Conservation (phyloP, 345 rosid species). For the Chamaenerion angustifolium region DNA sequence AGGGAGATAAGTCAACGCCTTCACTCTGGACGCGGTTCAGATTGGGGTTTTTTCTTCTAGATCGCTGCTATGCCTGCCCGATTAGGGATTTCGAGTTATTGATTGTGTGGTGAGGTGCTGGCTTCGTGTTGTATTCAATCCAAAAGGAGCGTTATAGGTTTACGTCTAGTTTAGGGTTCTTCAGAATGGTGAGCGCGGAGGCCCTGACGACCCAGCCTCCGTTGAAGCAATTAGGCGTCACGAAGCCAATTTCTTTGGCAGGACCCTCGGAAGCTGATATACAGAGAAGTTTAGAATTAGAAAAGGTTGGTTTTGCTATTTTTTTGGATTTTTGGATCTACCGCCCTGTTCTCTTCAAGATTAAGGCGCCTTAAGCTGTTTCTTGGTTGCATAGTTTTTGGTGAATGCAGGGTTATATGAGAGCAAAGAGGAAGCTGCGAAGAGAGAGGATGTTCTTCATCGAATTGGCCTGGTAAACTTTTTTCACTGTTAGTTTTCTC, state of each 20-base stretch:
- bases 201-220: slow-evolving; percentile 21
- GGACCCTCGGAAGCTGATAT: slow-evolving; percentile 67
- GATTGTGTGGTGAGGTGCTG: neutral
- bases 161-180: neutral
- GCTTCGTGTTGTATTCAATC: too few species aligned
- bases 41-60: too few species aligned
- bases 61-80: too few species aligned
- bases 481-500: neutral
- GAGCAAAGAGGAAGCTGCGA: slow-evolving; percentile 59
- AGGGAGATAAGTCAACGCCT: too few species aligned
- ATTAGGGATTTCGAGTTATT: neutral
- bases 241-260: slow-evolving; percentile 66
- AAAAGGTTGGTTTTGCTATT: slow-evolving; percentile 28
- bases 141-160: too few species aligned
- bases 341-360: slow-evolving; percentile 2
- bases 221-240: slow-evolving; percentile 41
- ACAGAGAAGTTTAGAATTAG: slow-evolving; percentile 47
- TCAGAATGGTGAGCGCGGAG: slow-evolving; percentile 43
- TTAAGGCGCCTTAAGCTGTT: slow-evolving; percentile 4
- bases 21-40: too few species aligned
- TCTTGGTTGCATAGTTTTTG: slow-evolving; percentile 32
- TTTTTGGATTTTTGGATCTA: neutral
- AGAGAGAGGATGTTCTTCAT: slow-evolving; percentile 57
- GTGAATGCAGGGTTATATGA: slow-evolving; percentile 59
- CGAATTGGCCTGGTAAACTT: slow-evolving; percentile 47